phyloP scores from a whole-genome alignment of 768 basidiomycete genomes.

The Tulasnella calospora region DNA sequence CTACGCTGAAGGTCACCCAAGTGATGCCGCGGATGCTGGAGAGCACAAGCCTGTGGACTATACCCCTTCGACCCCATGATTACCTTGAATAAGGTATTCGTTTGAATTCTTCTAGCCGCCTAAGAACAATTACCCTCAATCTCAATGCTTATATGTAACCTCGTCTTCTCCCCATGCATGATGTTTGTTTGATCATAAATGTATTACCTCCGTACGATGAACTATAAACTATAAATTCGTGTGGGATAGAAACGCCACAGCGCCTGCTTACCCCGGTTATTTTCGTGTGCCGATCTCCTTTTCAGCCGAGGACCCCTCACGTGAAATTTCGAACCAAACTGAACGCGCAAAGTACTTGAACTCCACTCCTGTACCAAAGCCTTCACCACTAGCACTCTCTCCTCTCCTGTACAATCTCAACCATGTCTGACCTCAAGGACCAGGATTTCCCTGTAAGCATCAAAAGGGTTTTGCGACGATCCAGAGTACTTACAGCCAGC shows the following conservation, averaged over 20 bases:
- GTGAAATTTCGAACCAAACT: slow-evolving; percentile 13
- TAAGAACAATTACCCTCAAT: not conserved
- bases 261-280: not conserved
- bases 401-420: not conserved
- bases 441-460: slow-evolving; percentile 62
- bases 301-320: not conserved
- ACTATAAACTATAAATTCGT: slow-evolving; percentile 11
- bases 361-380: slow-evolving; percentile 18
- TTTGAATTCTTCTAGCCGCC: not conserved
- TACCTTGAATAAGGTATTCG: not conserved
- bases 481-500: not conserved
- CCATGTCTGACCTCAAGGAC: slow-evolving; percentile 68
- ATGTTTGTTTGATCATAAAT: not conserved
- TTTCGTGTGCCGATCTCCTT: not conserved
- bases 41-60: slow-evolving; percentile 25
- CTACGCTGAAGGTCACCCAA: slow-evolving; percentile 13
- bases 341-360: not conserved
- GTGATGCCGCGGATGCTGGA: not conserved
- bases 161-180: slow-evolving; percentile 5
- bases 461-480: slow-evolving; percentile 4
- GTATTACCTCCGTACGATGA: slow-evolving; percentile 6
- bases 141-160: not conserved
- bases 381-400: not conserved
- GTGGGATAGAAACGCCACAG: slow-evolving; percentile 6
- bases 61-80: not conserved